Evolutionary conservation across 176 grass and related monocot genomes (phyloP), one percentile per base, ranked within the genome.

Genomic region (Oryza longistaminata): DNA sequence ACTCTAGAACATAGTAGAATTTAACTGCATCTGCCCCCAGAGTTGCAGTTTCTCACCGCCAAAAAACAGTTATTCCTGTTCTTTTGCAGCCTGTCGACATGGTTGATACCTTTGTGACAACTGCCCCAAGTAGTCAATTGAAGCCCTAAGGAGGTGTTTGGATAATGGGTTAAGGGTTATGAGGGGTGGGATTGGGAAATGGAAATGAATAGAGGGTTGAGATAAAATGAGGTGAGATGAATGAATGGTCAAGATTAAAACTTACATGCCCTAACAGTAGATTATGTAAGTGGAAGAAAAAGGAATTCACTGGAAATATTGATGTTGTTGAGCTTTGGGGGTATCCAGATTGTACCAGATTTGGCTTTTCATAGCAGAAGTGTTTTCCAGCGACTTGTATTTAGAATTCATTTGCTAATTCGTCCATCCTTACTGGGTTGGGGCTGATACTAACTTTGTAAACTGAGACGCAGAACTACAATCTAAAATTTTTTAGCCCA

Each of bases 1-100:
- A 21, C 37, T 77, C 17, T 64, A 76, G 53, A 65, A 34, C 42
- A 35, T 78, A 17, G 21, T 78, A 17, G 21, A 67, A 61, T 86
- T 46, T 8, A 73, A 60, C 49, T 74, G 44, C 66, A 62, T 82
- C 25, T 82, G 17, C 11, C 62, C 21, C 11, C 24, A 45, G 46
- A 21, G 2, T 69, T 81, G 16, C 26, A 75, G 16, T 52, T 71
- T 58, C 35, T 27, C 29, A 53, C 33, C 33, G 26, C 50, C 10
- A 5, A 13, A 66, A 13, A 49, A 42, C 68, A 49, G 6, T 40
- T 76, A 35, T 60, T 50, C 40, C 46, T 43, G 12, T 33, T 58
- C 53, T n/a, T 42, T 82, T 27, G 42, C 31, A 60, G 21, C 37
- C 3, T 39, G 40, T 42, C 2, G 25, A 29, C 19, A n/a, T 19